Conservation (phyloP, 441 rosid species). For the Viola pubescens region DNA sequence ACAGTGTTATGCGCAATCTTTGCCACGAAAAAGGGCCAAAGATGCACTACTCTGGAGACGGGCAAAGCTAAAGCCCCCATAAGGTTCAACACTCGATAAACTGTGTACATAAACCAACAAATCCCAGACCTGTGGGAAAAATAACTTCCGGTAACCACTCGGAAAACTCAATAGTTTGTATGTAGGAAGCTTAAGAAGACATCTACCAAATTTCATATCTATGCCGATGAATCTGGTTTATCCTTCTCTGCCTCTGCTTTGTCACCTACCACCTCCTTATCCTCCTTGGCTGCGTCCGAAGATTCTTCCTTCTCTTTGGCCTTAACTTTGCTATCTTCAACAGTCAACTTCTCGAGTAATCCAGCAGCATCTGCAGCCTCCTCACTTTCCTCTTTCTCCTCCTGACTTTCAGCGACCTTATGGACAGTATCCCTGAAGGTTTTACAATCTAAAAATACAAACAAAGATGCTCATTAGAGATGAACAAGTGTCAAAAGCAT, state of each 20-base stretch:
- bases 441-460: conserved; percentile 51
- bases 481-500: too few relatives aligned
- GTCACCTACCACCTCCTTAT: conserved; percentile 16
- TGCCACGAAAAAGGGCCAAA: too few relatives aligned
- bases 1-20: too few relatives aligned
- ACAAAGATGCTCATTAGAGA: background rate
- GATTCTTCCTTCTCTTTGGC: conserved; percentile 45
- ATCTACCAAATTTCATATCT: background rate
- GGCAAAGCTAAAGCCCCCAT: conserved; percentile 1
- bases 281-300: conserved; percentile 27
- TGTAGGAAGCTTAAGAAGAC: too few relatives aligned
- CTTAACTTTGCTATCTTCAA: conserved; percentile 27
- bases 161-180: background rate
- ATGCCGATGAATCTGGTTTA: conserved; percentile 8
- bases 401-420: conserved; percentile 64
- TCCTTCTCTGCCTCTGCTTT: conserved; percentile 11
- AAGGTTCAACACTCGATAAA: conserved; percentile 5
- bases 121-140: conserved; percentile 5
- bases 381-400: conserved; percentile 50
- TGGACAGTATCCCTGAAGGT: conserved; percentile 62
- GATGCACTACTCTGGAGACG: too few relatives aligned
- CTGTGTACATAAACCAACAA: conserved; percentile 10
- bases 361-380: conserved; percentile 54
- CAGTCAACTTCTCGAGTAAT: conserved; percentile 64
- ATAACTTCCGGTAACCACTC: background rate